Percentiles rank a stretch among this genome's conserved stretches.
phyloP scores from a whole-genome alignment of 148 eudicot species.

The Camellia sinensis region DNA sequence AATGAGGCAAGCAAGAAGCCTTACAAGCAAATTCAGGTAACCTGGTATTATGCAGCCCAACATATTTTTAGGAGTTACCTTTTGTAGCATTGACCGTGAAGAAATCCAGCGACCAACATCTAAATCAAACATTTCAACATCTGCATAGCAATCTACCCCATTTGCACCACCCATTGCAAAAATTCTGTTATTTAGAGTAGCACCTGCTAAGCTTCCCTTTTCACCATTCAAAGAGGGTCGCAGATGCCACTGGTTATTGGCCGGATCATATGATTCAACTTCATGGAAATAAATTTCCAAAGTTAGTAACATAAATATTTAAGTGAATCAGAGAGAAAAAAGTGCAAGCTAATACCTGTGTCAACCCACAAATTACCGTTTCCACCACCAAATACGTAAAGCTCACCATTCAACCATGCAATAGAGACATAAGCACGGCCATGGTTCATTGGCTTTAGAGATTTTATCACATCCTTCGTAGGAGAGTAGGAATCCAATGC shows the following conservation, averaged over 20 bases:
- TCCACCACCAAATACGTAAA: slow-evolving; percentile 74
- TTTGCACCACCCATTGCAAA: slow-evolving; percentile 88
- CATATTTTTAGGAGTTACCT: slow-evolving; percentile 38
- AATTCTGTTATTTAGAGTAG: slow-evolving; percentile 52
- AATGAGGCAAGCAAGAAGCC: slow-evolving; percentile 12
- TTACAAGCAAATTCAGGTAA: slow-evolving; percentile 4
- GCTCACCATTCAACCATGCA: slow-evolving; percentile 53
- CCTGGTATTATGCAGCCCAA: neutral
- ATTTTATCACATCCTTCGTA: slow-evolving; percentile 42
- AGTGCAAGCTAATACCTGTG: slow-evolving; percentile 48
- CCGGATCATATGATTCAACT: slow-evolving; percentile 68
- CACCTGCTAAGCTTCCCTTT: slow-evolving; percentile 73
- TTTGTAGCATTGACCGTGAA: slow-evolving; percentile 68
- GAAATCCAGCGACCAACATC: slow-evolving; percentile 75
- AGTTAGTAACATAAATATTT: slow-evolving; percentile 16
- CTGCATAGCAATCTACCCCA: slow-evolving; percentile 54
- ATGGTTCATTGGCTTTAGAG: slow-evolving; percentile 55
- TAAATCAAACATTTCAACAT: slow-evolving; percentile 77
- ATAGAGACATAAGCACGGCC: slow-evolving; percentile 56
- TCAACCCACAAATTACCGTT: slow-evolving; percentile 46
- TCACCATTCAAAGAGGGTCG: slow-evolving; percentile 46
- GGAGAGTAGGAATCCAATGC: slow-evolving; percentile 61
- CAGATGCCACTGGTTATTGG: slow-evolving; percentile 51
- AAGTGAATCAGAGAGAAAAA: neutral
- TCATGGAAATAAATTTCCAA: slow-evolving; percentile 27